Evolutionary conservation across 371 early-diverging fungal genomes (phyloP), one percentile per base, ranked within the genome.

Genomic region (Rhizomucor miehei): DNA sequence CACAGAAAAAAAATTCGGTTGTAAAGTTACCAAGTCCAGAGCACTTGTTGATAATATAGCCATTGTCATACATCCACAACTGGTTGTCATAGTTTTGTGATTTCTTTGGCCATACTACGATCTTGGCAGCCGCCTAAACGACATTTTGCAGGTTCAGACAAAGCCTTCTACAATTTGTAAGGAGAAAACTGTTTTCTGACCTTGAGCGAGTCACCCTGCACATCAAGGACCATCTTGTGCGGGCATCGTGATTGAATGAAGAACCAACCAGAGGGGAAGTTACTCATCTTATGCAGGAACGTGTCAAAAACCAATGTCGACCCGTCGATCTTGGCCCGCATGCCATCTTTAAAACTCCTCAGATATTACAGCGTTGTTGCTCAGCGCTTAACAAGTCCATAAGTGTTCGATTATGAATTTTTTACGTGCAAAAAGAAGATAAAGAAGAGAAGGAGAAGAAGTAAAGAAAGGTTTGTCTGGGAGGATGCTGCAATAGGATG

Each of bases 211-310:
- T 77, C 74, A 45, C 55, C 47, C 19, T 48, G 43, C 0, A 77
- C 77, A 38, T 77, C 77, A n/a, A 77, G 61, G 1, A 71, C 71
- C 77, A 77, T 73, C 59, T 61, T 60, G 54, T 73, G 74, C 0
- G 59, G 35, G 37, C 71, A 71, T 50, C 61, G 61, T 11, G 77
- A 77, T 56, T 73, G 74, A 41, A 77, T 67, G 52, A 51, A 77
- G 47, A 77, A 77, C 77, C 77, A 77, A 14, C 77, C 77, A 13
- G 65, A 39, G 34, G 77, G 77, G 45, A 77, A 77, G 37, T 56
- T 67, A 35, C 68, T 72, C 71, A 71, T 75, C 56, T 29, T 48
- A 47, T 17, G 19, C 35, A 45, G 54, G 29, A 29, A 29, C 29
- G 29, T 29, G 29, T 8, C 5, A 8, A 29, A 29, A 29, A 29